Conservation (phyloP, 2,329 filamentous ascomycete species). For the Thielaviopsis punctulata region DNA sequence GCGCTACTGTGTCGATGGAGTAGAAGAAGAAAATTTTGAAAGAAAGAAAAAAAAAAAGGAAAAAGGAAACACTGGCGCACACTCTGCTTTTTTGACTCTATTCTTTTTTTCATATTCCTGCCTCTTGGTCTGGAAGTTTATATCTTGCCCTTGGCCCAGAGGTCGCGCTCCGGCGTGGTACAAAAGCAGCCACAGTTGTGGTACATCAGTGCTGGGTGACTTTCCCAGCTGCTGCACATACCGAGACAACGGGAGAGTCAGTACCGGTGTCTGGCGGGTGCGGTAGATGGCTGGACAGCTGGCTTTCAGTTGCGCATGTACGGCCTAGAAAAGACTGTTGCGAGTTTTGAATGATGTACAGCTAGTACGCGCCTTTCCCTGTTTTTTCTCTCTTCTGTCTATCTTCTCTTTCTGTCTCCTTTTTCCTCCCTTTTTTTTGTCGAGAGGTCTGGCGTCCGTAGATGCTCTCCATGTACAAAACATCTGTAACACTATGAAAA, state of each 20-base stretch:
- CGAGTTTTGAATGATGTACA: neutral
- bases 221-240: neutral
- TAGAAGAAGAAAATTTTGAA: too few species aligned
- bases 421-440: neutral
- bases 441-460: neutral
- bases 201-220: neutral
- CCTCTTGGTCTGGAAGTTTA: neutral
- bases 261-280: neutral
- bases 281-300: neutral
- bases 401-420: neutral
- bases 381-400: neutral
- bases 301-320: neutral
- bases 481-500: constrained; percentile 13
- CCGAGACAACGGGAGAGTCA: neutral
- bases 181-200: neutral
- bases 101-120: neutral
- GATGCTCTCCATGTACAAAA: constrained; percentile 22
- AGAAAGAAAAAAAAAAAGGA: constrained; percentile 30
- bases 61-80: constrained; percentile 12
- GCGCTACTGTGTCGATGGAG: constrained; percentile 81
- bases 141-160: neutral
- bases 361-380: neutral
- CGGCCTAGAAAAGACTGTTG: neutral
- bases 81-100: neutral
- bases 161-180: neutral